These are phyloP conservation scores for Laguncularia racemosa DNA, from an alignment of 345 rosid genomes.

Conservation along the genomic window DNA sequence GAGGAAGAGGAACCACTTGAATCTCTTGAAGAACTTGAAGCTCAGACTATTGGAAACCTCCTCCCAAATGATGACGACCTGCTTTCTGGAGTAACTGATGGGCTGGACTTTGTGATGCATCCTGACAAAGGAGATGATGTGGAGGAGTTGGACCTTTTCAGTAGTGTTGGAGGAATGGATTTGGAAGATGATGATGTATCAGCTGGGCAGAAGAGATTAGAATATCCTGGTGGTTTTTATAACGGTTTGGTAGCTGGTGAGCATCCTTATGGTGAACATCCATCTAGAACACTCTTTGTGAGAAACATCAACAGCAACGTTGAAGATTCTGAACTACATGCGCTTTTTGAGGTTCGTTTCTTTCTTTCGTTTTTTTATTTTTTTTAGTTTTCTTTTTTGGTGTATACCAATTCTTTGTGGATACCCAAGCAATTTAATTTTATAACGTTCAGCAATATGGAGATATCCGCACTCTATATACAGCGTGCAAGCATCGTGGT, in stretches of 20 bases:
- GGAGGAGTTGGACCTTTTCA: constrained; percentile 63
- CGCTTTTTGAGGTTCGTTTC: constrained; percentile 43
- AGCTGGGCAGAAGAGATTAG: constrained; percentile 18
- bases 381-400: not conserved
- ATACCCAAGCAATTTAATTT: too few relatives aligned
- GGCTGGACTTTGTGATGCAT: constrained; percentile 16
- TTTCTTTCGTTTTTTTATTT: not conserved
- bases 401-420: not conserved
- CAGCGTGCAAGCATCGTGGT: constrained; percentile 47
- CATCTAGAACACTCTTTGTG: constrained; percentile 51
- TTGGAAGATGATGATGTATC: constrained; percentile 36
- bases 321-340: constrained; percentile 53
- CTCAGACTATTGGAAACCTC: constrained; percentile 61
- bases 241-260: constrained; percentile 27
- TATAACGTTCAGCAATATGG: constrained; percentile 36
- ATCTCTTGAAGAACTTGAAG: constrained; percentile 56
- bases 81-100: constrained; percentile 50
- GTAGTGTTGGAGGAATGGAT: constrained; percentile 68
- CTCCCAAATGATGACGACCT: constrained; percentile 64
- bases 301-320: constrained; percentile 44
- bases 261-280: constrained; percentile 33
- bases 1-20: constrained; percentile 44
- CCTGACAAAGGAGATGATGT: constrained; percentile 29
- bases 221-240: constrained; percentile 21
- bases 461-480: constrained; percentile 35